Base-by-base conservation (phyloP, 768 basidiomycete species). In the Amanita pallidorosea region DNA sequence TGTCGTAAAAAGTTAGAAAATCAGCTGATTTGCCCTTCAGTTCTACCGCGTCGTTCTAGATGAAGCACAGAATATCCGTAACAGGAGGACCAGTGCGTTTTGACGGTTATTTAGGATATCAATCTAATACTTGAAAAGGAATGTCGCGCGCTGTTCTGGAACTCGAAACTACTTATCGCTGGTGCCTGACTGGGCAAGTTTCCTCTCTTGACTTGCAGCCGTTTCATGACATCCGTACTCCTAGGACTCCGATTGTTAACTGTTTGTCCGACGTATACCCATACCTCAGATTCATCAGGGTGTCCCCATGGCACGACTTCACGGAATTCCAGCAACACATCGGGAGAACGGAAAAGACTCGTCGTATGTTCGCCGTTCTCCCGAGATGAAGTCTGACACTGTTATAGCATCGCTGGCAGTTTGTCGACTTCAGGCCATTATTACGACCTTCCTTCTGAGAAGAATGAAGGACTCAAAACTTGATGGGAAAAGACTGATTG, bases 401-500 rank as follows among this genome's bases (percentile, higher is more conserved):
- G 2, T 12, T 37, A 20, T 27, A 76, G 74, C 84, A 7, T 52
- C 61, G 7, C 58, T 81, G 8, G 85, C 84, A 2, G 74, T 77
- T 23, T 66, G 67, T 6, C 71, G 81, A 8, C 67, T 83, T 4
- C 86, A 85, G 57, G 71, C 76, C 3, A 72, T 85, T 43, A 71
- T 85, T 44, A 58, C 60, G 11, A 61, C 70, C 0, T 79, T 76
- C 59, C 65, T 81, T 43, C 62, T 86, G 22, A 70, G 86, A 9
- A 73, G 86, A 40, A 80, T 76, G 66, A 84, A 84, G 57, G 72
- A 80, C 45, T 74, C 77, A 0, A 65, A 66, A 58, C 65, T 89
- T 8, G 81, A 85, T 57, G 86, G 85, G 7, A 78, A 80, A 60
- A 74, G 70, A 18, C 66, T 88, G n/a, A 76, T 87, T 38, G 75